These are phyloP conservation scores for Ochetophila trinervis DNA, from an alignment of 306 rosid species.

Conservation along the genomic window DNA sequence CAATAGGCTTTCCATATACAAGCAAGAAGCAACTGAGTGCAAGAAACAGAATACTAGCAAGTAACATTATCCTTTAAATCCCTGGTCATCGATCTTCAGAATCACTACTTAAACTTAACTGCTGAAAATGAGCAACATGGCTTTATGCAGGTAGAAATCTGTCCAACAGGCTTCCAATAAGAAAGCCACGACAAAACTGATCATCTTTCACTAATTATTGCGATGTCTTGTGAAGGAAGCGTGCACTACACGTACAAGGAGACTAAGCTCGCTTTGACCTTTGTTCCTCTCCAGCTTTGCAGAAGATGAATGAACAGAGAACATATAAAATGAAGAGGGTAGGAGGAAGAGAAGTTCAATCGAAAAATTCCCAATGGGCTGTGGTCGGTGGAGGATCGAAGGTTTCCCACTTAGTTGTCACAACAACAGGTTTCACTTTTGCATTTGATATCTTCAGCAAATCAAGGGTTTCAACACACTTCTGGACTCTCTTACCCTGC, in stretches of 20 bases:
- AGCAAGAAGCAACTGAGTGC: no score
- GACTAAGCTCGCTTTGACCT: background rate
- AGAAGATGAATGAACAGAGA: slow-evolving; percentile 5
- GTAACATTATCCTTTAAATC: no score
- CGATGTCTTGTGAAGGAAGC: background rate
- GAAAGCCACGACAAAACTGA: no score
- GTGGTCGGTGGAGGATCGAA: slow-evolving; percentile 48
- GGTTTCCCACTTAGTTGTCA: slow-evolving; percentile 81
- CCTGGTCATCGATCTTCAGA: no score
- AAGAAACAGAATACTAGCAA: no score
- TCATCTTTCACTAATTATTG: no score
- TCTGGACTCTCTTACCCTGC: slow-evolving; percentile 76
- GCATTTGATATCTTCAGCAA: slow-evolving; percentile 58
- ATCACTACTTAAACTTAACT: no score
- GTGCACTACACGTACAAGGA: slow-evolving; percentile 4
- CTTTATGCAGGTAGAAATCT: no score
- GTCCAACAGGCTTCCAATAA: no score
- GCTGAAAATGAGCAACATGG: no score
- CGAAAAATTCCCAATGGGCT: slow-evolving; percentile 38
- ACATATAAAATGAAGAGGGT: background rate
- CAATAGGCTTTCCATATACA: no score
- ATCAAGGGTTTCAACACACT: slow-evolving; percentile 73
- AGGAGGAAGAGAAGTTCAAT: slow-evolving; percentile 6
- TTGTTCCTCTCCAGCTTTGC: slow-evolving; percentile 15
- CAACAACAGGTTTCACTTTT: slow-evolving; percentile 47